Evolutionary conservation across 345 rosid species (phyloP), one percentile per base, ranked within the genome.

Genomic region (Eucalyptus tenuipes): DNA sequence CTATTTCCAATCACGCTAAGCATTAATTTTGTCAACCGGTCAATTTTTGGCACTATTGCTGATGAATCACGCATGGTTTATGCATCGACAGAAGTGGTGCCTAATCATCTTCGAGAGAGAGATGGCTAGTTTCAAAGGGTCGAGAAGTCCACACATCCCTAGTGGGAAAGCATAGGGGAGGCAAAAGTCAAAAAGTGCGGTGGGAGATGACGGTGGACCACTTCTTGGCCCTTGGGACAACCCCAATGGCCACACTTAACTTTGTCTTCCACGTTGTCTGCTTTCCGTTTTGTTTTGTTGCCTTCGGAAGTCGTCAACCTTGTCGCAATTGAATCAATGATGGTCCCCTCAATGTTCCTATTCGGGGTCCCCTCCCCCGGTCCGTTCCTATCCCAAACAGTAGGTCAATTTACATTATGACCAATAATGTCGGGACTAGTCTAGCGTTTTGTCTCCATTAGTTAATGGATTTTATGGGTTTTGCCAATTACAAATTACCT

Each of bases 131-230:
- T 55, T 68, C 33, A 75, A n/a, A 87, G 82, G 82, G 31, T 29
- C 50, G 29, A 6, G 61, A 84, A 86, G 57, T 49, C 66, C n/a
- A n/a, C 27, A 27, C 6, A 55, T 24, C 44, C 14, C 14, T 40
- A 44, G 50, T 88, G 88, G 53, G 87, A 88, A 88, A 85, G 49
- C 87, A 59, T 31, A 42, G 61, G 7, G 91, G 85, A 37, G 88
- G 44, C 79, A 87, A 90, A 92, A 91, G 93, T 94, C 95, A 94
- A 90, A 90, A 88, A 82, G 86, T 90, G 95, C 93, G 89, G 95
- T 89, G 92, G 93, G 88, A 40, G 37, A 89, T 49, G 80, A 17
- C 7, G 47, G 8, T 20, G 84, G 84, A 75, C 84, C 84, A 75
- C 84, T 10, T 75, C 82, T 75, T 37, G 45, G 7, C 81, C 82